A percentile compares a stretch with the other conserved stretches of the same genome.
These are phyloP conservation scores for Boletus rufocinnamomeus DNA, from an alignment of 768 basidiomycete species.

Conservation along the genomic window DNA sequence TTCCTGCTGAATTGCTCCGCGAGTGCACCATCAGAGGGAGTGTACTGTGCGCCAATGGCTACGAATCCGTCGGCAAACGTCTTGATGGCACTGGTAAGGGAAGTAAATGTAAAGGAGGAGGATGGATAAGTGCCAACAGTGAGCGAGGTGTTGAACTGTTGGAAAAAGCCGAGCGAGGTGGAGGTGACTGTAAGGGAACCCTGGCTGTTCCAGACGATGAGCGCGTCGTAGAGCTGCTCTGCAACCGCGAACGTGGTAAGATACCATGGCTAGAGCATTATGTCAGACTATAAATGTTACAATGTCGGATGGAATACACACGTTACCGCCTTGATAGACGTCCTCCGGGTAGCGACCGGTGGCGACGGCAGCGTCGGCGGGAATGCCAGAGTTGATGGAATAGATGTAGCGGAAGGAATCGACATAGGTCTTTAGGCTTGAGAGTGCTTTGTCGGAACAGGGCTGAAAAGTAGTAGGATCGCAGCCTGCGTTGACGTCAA, in stretches of 20 bases:
- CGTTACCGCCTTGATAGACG: slow-evolving; percentile 69
- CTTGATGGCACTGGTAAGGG: slow-evolving; percentile 50
- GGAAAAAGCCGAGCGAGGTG: slow-evolving; percentile 72
- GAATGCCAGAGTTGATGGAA: slow-evolving; percentile 59
- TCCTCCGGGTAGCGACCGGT: slow-evolving; percentile 83
- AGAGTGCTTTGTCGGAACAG: slow-evolving; percentile 77
- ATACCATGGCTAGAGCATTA: slow-evolving; percentile 64
- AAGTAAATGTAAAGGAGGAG: slow-evolving; percentile 49
- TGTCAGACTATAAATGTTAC: neutral
- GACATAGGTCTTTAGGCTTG: slow-evolving; percentile 68
- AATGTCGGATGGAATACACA: slow-evolving; percentile 32
- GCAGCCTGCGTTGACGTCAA: slow-evolving; percentile 71
- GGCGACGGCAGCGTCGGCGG: slow-evolving; percentile 57
- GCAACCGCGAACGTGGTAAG: slow-evolving; percentile 70
- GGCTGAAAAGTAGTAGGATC: slow-evolving; percentile 79
- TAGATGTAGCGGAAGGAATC: slow-evolving; percentile 75
- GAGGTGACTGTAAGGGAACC: slow-evolving; percentile 54
- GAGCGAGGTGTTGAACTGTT: slow-evolving; percentile 53
- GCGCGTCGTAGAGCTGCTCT: slow-evolving; percentile 75
- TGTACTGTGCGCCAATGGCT: slow-evolving; percentile 56
- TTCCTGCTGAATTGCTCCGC: slow-evolving; percentile 62
- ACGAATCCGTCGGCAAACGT: slow-evolving; percentile 69
- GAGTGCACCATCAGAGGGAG: slow-evolving; percentile 60
- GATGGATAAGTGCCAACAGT: slow-evolving; percentile 54
- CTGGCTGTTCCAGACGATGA: slow-evolving; percentile 62